A percentile compares a stretch with the other conserved stretches of the same genome.
Conservation (phyloP, 805 yeast genomes). For the Kodamaea fukazawae region DNA sequence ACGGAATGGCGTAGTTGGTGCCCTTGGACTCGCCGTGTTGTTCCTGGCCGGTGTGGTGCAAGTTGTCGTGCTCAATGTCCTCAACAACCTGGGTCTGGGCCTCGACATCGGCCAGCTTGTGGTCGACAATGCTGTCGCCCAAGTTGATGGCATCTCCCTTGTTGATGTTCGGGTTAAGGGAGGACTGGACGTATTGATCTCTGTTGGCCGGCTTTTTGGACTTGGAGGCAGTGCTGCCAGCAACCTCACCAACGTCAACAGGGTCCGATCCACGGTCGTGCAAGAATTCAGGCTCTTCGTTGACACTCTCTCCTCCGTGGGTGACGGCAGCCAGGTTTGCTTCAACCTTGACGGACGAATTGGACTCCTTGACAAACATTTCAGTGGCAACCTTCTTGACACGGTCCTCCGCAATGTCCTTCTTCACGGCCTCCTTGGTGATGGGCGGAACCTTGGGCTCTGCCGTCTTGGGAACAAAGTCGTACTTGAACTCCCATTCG, state of each 20-base stretch:
- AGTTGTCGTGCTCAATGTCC: slow-evolving; percentile 37
- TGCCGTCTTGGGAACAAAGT: slow-evolving; percentile 40
- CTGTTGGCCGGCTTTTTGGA: slow-evolving; percentile 33
- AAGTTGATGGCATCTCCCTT: slow-evolving; percentile 33
- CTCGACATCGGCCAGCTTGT: slow-evolving; percentile 30
- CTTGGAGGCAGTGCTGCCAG: slow-evolving; percentile 9
- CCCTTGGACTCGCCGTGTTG: slow-evolving; percentile 5
- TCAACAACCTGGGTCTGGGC: slow-evolving; percentile 32
- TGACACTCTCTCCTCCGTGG: slow-evolving; percentile 42
- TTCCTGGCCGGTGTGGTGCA: slow-evolving; percentile 11
- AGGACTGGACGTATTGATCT: slow-evolving; percentile 40
- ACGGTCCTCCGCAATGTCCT: slow-evolving; percentile 46
- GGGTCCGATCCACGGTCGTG: slow-evolving; percentile 39
- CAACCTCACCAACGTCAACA: slow-evolving; percentile 22
- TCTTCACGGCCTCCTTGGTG: slow-evolving; percentile 47
- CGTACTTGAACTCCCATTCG: slow-evolving; percentile 51
- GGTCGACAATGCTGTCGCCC: slow-evolving; percentile 35
- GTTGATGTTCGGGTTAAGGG: slow-evolving; percentile 42
- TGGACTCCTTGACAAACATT: slow-evolving; percentile 31
- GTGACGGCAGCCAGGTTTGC: slow-evolving; percentile 41
- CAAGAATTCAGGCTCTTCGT: slow-evolving; percentile 36
- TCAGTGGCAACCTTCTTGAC: slow-evolving; percentile 37
- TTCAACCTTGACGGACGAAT: slow-evolving; percentile 41
- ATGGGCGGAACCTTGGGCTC: slow-evolving; percentile 45
- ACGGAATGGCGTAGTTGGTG: slow-evolving; percentile 15